These are phyloP conservation scores for Pseudopithomyces chartarum DNA, from an alignment of 2,329 filamentous ascomycete species.

Conservation along the genomic window DNA sequence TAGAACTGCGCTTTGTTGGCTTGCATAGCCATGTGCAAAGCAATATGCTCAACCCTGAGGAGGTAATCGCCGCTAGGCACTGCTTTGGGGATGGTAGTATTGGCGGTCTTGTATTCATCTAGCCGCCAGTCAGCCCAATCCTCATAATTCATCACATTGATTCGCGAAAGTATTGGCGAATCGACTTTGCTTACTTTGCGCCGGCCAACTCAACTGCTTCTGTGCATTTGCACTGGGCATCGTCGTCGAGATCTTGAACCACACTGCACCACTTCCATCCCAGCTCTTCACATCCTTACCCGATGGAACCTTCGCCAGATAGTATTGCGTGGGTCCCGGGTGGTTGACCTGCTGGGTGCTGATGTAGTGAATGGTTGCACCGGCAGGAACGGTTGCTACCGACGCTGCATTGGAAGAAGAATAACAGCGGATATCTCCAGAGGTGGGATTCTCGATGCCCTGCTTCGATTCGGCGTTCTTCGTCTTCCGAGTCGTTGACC, in stretches of 20 bases:
- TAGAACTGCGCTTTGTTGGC: constrained; percentile 45
- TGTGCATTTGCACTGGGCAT: constrained; percentile 30
- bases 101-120: constrained; percentile 38
- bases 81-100: constrained; percentile 41
- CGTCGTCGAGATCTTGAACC: constrained; percentile 35
- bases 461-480: constrained; percentile 37
- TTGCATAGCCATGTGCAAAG: constrained; percentile 41
- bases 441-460: constrained; percentile 35
- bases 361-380: constrained; percentile 33
- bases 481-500: constrained; percentile 29
- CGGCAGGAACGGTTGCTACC: constrained; percentile 29
- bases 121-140: background rate
- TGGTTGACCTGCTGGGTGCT: constrained; percentile 39
- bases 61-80: constrained; percentile 47
- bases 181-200: constrained; percentile 26
- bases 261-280: constrained; percentile 33
- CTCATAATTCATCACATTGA: too few relatives aligned
- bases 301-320: constrained; percentile 33
- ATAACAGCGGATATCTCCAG: constrained; percentile 37
- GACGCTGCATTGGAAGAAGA: constrained; percentile 23
- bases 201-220: constrained; percentile 38
- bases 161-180: background rate
- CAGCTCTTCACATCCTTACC: constrained; percentile 28
- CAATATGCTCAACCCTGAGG: constrained; percentile 46
- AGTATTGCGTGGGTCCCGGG: constrained; percentile 36